Conservation (phyloP, 306 rosid genomes). For the Dalbergia cultrata region DNA sequence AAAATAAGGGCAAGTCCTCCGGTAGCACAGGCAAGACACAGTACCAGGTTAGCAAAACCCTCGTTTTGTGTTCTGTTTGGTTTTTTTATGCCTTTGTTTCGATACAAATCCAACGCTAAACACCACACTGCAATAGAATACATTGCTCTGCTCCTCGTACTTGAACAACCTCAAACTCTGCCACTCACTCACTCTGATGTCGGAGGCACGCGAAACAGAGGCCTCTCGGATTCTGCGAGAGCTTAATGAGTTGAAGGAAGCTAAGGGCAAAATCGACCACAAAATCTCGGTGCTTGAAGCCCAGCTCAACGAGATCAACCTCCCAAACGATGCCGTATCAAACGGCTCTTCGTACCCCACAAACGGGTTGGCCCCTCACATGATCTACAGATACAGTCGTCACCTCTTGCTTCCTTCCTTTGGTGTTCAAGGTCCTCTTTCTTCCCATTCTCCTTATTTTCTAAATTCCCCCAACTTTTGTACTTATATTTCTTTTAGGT, state of each 20-base stretch:
- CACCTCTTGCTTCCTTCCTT: conserved; percentile 94
- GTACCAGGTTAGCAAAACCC: too few species aligned
- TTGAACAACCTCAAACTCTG: not conserved
- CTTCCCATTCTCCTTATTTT: not conserved
- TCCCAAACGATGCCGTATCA: conserved; percentile 50
- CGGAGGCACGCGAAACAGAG: conserved; percentile 32
- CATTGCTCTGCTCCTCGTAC: too few species aligned
- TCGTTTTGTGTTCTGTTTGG: too few species aligned
- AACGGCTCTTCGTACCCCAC: conserved; percentile 50
- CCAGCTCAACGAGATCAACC: conserved; percentile 58
- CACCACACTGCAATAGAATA: too few species aligned
- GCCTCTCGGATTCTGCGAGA: conserved; percentile 64
- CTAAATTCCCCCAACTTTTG: not conserved
- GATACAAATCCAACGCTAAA: too few species aligned
- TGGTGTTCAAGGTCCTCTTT: conserved; percentile 79
- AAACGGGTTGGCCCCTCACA: conserved; percentile 64
- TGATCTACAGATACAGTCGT: conserved; percentile 94
- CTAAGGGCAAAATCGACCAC: conserved; percentile 61
- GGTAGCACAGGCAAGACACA: too few species aligned
- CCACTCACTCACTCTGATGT: conserved; percentile 10
- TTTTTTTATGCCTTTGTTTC: too few species aligned
- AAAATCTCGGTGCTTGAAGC: conserved; percentile 76
- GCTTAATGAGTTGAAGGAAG: conserved; percentile 62
- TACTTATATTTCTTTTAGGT: too few species aligned
- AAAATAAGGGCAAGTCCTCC: too few species aligned